These are phyloP conservation scores for Calonectria fujianensis DNA, from an alignment of 2,329 filamentous ascomycete genomes.

Conservation along the genomic window DNA sequence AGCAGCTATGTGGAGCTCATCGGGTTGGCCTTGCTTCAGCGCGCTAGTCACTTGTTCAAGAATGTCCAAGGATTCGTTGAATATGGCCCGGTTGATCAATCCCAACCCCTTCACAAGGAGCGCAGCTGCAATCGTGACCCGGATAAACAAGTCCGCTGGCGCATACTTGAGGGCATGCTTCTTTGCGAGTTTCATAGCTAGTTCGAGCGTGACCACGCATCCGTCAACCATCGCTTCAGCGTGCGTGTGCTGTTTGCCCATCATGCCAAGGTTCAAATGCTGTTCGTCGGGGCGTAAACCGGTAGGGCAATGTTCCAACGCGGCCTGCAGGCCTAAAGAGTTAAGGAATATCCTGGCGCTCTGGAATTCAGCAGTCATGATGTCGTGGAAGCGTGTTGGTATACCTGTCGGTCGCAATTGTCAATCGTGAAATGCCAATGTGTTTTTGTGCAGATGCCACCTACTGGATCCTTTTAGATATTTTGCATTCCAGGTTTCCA, in stretches of 20 bases:
- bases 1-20: not conserved
- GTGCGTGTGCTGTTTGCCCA: not conserved
- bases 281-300: not conserved
- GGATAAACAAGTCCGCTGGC: not conserved
- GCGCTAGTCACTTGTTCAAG: not conserved
- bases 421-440: not conserved
- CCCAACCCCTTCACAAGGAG: not conserved
- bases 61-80: not conserved
- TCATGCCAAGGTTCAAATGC: not conserved
- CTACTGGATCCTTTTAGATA: not conserved
- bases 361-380: not conserved
- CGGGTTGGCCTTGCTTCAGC: not conserved
- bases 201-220: not conserved
- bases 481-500: not conserved
- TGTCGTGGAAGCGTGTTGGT: not conserved
- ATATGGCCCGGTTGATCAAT: not conserved
- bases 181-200: not conserved
- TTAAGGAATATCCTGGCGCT: not conserved
- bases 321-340: not conserved
- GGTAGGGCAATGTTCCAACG: too few species aligned
- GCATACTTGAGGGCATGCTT: not conserved
- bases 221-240: not conserved
- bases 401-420: not conserved
- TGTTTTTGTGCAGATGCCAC: not conserved
- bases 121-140: not conserved